Evolutionary conservation across 768 basidiomycete species (phyloP).

Genomic region (Leccinum boreale): DNA sequence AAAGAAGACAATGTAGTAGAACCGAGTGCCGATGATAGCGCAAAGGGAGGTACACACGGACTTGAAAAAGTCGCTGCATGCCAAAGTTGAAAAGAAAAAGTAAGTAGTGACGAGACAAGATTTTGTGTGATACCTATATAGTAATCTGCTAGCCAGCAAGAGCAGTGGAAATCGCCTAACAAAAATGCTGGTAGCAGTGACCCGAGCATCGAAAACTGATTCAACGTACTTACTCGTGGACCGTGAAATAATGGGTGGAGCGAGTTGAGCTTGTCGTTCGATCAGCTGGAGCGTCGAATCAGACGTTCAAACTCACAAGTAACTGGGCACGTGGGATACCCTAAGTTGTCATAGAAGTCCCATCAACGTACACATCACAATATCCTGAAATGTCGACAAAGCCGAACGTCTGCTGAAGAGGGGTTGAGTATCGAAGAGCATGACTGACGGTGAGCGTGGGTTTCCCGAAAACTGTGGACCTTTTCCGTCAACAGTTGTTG

Average conservation of each 20-base stretch:
- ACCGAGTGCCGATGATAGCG: too few relatives aligned
- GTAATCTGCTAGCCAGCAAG: constrained; percentile 30
- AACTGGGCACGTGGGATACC: too few relatives aligned
- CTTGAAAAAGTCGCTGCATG: too few relatives aligned
- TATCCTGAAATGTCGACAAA: constrained; percentile 59
- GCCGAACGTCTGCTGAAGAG: constrained; percentile 56
- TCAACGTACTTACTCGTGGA: constrained; percentile 49
- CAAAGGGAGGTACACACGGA: too few relatives aligned
- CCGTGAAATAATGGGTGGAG: constrained; percentile 59
- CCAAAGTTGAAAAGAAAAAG: too few relatives aligned
- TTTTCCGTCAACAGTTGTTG: constrained; percentile 41
- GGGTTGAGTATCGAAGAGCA: constrained; percentile 53
- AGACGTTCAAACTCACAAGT: too few relatives aligned
- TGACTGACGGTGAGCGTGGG: constrained; percentile 36
- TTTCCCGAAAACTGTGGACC: too few relatives aligned
- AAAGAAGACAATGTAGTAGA: too few relatives aligned
- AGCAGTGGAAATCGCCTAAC: constrained; percentile 48
- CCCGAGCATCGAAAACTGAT: not conserved
- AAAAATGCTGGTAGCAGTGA: constrained; percentile 35
- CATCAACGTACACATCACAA: constrained; percentile 56
- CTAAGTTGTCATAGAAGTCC: constrained; percentile 12
- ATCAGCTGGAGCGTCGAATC: constrained; percentile 37
- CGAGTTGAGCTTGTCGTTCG: constrained; percentile 39
- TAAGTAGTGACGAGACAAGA: not conserved
- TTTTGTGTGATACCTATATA: constrained; percentile 1